A percentile compares a stretch with the other conserved stretches of the same genome.
Evolutionary conservation across 805 yeast genomes (phyloP).

Genomic region (Ogataea dorogensis): DNA sequence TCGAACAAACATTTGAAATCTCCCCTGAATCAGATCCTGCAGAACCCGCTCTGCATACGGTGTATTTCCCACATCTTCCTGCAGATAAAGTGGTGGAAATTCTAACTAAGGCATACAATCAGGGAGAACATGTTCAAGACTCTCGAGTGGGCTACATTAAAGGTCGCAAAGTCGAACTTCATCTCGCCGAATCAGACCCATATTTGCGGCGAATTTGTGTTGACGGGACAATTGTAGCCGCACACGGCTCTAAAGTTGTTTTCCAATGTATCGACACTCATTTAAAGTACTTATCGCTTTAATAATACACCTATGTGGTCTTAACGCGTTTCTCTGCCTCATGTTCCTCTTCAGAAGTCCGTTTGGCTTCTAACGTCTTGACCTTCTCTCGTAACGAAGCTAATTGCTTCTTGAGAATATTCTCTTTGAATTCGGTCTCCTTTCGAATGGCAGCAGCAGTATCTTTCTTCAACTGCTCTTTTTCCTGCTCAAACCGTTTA

Average conservation of each 20-base stretch:
- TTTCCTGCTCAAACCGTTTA: constrained; percentile 25
- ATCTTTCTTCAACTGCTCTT: constrained; percentile 42
- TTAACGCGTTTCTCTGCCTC: constrained; percentile 24
- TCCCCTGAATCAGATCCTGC: constrained; percentile 57
- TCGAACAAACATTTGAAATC: constrained; percentile 61
- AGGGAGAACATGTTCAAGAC: constrained; percentile 54
- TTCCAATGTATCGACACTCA: not conserved
- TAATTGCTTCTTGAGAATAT: constrained; percentile 53
- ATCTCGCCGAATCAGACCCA: constrained; percentile 30
- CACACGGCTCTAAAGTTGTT: constrained; percentile 13
- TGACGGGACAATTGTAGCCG: constrained; percentile 55
- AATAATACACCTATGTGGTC: constrained; percentile 14
- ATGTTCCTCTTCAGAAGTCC: constrained; percentile 20
- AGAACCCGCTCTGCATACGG: constrained; percentile 41
- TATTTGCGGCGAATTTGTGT: constrained; percentile 56
- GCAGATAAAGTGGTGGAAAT: constrained; percentile 46
- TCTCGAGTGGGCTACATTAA: constrained; percentile 45
- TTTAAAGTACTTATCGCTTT: constrained; percentile 5
- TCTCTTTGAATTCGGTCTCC: constrained; percentile 57
- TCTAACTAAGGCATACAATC: constrained; percentile 54
- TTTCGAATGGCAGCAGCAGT: constrained; percentile 51
- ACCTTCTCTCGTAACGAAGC: constrained; percentile 46
- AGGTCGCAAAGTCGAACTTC: constrained; percentile 18
- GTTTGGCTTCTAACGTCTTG: constrained; percentile 25
- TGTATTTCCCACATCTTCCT: constrained; percentile 42